phyloP scores from a whole-genome alignment of 1,139 yeast genomes.

The Scheffersomyces illinoinensis region DNA sequence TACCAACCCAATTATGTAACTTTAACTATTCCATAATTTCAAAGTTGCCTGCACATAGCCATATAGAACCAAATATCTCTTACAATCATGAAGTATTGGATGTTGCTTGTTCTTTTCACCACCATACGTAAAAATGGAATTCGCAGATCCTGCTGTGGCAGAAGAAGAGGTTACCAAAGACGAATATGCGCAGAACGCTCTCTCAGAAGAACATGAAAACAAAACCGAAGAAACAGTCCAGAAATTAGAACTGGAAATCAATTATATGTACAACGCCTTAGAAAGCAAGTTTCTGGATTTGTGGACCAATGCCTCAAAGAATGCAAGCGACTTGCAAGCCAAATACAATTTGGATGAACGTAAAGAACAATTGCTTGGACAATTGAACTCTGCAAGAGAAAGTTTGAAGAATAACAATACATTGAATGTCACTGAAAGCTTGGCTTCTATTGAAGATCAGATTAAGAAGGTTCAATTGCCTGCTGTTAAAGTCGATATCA shows the following conservation, averaged over 20 bases:
- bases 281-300: slow-evolving; percentile 42
- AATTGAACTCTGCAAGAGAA: slow-evolving; percentile 32
- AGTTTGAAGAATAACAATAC: slow-evolving; percentile 15
- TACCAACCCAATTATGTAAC: neutral
- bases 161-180: slow-evolving; percentile 12
- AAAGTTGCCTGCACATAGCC: neutral
- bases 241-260: slow-evolving; percentile 54
- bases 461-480: slow-evolving; percentile 22
- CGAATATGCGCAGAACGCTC: neutral
- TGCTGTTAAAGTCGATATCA: slow-evolving; percentile 18
- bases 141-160: slow-evolving; percentile 29
- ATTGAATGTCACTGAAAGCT: slow-evolving; percentile 6
- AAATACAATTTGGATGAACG: slow-evolving; percentile 43
- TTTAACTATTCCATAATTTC: neutral
- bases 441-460: slow-evolving; percentile 33
- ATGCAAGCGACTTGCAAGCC: slow-evolving; percentile 33
- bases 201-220: slow-evolving; percentile 7
- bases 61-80: neutral
- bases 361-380: slow-evolving; percentile 35
- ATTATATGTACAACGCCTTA: slow-evolving; percentile 47
- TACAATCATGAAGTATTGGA: neutral
- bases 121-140: slow-evolving; percentile 25
- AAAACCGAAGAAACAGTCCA: slow-evolving; percentile 49
- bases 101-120: neutral
- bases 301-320: slow-evolving; percentile 38